Conservation (phyloP, 257 asterid genomes). For the Nicotiana otophora region DNA sequence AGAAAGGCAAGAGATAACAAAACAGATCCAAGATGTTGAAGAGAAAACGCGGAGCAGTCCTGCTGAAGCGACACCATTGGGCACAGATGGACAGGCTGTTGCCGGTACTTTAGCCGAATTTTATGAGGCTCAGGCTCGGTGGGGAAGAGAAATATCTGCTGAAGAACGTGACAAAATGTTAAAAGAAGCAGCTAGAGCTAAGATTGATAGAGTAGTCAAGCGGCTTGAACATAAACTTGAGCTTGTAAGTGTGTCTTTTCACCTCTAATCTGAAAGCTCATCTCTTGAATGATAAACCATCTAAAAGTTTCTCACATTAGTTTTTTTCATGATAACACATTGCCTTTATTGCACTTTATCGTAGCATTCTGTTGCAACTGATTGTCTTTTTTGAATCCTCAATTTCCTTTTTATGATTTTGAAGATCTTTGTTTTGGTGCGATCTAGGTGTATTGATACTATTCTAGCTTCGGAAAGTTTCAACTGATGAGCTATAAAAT, state of each 20-base stretch:
- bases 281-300: background rate
- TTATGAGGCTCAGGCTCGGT: constrained; percentile 85
- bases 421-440: background rate
- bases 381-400: background rate
- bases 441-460: background rate
- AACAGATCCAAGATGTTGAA: constrained; percentile 79
- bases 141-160: constrained; percentile 73
- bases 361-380: background rate
- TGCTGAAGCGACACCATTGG: background rate
- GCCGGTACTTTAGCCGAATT: constrained; percentile 94
- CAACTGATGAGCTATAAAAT: background rate
- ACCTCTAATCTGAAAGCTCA: background rate
- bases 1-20: constrained; percentile 81
- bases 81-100: constrained; percentile 30
- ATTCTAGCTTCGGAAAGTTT: background rate
- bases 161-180: constrained; percentile 75
- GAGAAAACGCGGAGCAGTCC: constrained; percentile 47
- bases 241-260: constrained; percentile 54
- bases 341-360: background rate
- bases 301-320: background rate
- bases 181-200: constrained; percentile 68
- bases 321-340: background rate
- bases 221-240: constrained; percentile 81
- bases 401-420: background rate
- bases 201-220: constrained; percentile 56